Percentiles rank a stretch among this genome's conserved stretches.
Conservation (phyloP, 805 yeast genomes). For the Yarrowia sp. region DNA sequence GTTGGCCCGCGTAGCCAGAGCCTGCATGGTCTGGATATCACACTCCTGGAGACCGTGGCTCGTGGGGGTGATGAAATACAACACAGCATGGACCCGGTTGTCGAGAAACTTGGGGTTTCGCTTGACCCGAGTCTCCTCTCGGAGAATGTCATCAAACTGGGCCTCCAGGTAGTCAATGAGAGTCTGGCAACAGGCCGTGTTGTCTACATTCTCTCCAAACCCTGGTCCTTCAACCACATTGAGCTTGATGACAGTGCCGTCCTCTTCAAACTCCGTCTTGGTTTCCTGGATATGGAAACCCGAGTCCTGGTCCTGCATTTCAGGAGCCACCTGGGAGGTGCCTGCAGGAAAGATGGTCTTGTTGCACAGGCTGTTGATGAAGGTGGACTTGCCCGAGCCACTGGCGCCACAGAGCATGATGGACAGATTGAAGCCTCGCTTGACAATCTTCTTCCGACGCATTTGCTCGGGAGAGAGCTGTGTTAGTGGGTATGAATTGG, state of each 20-base stretch:
- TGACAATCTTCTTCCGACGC: slow-evolving; percentile 67
- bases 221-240: slow-evolving; percentile 77
- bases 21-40: slow-evolving; percentile 79
- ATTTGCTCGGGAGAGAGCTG: slow-evolving; percentile 48
- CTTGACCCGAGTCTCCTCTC: slow-evolving; percentile 84
- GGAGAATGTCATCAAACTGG: slow-evolving; percentile 72
- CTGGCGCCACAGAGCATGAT: slow-evolving; percentile 82
- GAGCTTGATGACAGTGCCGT: slow-evolving; percentile 59
- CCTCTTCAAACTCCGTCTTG: slow-evolving; percentile 62
- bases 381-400: slow-evolving; percentile 93
- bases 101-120: slow-evolving; percentile 82
- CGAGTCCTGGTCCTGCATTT: slow-evolving; percentile 39
- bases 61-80: slow-evolving; percentile 73
- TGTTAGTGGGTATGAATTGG: slow-evolving; percentile 18
- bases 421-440: slow-evolving; percentile 57
- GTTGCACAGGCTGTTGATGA: slow-evolving; percentile 90
- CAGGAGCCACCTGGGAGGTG: slow-evolving; percentile 3
- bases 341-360: slow-evolving; percentile 62
- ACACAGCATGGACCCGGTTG: slow-evolving; percentile 79
- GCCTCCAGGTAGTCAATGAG: slow-evolving; percentile 67
- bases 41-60: slow-evolving; percentile 64
- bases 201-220: slow-evolving; percentile 75
- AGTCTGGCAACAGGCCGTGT: slow-evolving; percentile 57
- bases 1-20: slow-evolving; percentile 79
- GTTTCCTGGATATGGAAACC: slow-evolving; percentile 41